Evolutionary conservation across 352 stramenopile genomes (phyloP), one percentile per base, ranked within the genome.

Genomic region (Aphanomyces invadans): DNA sequence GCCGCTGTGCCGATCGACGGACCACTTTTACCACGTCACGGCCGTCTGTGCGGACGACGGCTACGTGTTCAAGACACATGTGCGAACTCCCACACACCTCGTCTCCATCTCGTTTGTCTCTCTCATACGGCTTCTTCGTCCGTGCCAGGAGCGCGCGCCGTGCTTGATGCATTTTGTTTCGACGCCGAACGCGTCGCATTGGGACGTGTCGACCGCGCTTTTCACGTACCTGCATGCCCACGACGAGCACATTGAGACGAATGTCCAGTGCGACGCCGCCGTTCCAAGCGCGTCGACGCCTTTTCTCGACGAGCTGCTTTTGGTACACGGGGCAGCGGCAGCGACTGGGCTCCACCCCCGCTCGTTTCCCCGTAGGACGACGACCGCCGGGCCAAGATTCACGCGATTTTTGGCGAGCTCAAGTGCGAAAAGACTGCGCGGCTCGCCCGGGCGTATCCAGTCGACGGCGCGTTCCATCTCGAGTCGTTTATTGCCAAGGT

Each of bases 401-500:
- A 87, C 51, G 78, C 77, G 4, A 83, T 81, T 19, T 92, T 92
- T 59, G 83, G 83, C 2, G 83, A 92, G 51, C 66, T 90, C 12
- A 89, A 73, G 11, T 84, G 76, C 54, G 74, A 71, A 0, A 76
- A 75, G 44, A 65, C 70, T 5, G 68, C 76, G 21, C 78, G 83
- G 11, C 70, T 92, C 52, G 74, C 76, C 25, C 71, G 44, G 29
- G 59, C 29, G 12, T 12, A 29, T 21, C 42, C 74, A 75, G 2
- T 15, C 36, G 70, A 78, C 39, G 78, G 87, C 62, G 78, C 73
- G 36, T 89, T 83, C 76, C 73, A 74, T 10, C 60, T 92, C 25
- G 71, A 80, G 31, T 79, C 81, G 25, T 80, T 98, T 31, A 98
- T 99, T 75, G 87, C 98, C 31, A 99, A 92, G 59, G 59, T 66